phyloP scores from a whole-genome alignment of 768 basidiomycete species.

The Mycena epipterygia region DNA sequence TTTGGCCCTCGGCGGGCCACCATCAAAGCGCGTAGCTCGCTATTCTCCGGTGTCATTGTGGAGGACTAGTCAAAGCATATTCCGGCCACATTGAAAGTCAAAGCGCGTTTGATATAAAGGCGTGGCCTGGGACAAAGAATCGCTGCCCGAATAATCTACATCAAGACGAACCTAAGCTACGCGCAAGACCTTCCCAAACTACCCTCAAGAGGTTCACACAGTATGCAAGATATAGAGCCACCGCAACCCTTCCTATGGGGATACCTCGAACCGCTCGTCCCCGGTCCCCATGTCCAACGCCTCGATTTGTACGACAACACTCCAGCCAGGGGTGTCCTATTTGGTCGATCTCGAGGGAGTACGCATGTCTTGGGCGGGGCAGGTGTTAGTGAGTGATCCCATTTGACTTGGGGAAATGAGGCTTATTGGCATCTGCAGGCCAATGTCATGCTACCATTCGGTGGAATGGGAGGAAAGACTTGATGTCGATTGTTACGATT shows the following conservation, averaged over 20 bases:
- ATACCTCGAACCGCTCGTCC: slow-evolving; percentile 21
- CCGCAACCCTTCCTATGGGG: slow-evolving; percentile 7
- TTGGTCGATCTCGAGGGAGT: background rate
- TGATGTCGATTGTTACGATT: slow-evolving; percentile 47
- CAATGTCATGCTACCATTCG: slow-evolving; percentile 19
- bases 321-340: background rate
- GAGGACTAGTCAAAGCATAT: slow-evolving; percentile 3
- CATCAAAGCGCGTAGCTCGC: slow-evolving; percentile 8
- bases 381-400: slow-evolving; percentile 22
- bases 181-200: background rate
- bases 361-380: background rate
- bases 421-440: slow-evolving; percentile 4
- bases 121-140: slow-evolving; percentile 1
- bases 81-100: slow-evolving; percentile 2
- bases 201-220: background rate
- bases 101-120: slow-evolving; percentile 28
- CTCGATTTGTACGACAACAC: background rate
- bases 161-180: background rate
- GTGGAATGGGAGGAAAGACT: slow-evolving; percentile 42
- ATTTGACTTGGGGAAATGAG: background rate
- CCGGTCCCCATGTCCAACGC: background rate
- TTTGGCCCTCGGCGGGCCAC: background rate
- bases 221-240: slow-evolving; percentile 4
- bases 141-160: background rate
- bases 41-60: slow-evolving; percentile 8